phyloP scores from a whole-genome alignment of 192 early-diverging fungal species.

The Funneliformis geosporum region DNA sequence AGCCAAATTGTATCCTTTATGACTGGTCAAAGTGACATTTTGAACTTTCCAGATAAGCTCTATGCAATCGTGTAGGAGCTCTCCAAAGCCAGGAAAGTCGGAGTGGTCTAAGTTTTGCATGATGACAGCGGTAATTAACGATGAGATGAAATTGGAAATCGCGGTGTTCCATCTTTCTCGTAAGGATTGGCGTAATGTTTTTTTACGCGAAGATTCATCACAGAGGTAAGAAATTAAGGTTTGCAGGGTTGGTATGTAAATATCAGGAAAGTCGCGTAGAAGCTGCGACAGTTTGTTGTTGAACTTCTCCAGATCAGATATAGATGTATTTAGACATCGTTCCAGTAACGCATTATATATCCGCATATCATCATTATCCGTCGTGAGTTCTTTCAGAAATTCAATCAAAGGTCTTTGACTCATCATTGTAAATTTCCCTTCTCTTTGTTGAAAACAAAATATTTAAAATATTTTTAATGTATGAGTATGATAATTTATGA shows the following conservation, averaged over 20 bases:
- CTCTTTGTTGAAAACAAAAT: no score
- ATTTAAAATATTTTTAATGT: no score
- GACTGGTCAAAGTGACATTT: neutral
- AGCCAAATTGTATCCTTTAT: neutral
- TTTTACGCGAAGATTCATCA: neutral
- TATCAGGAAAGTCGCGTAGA: neutral
- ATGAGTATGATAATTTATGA: no score
- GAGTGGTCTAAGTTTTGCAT: neutral
- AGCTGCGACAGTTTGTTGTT: neutral
- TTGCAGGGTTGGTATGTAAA: neutral
- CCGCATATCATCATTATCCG: neutral
- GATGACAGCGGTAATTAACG: neutral
- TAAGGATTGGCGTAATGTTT: no score
- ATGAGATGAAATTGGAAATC: neutral
- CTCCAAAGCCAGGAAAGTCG: constrained; percentile 10
- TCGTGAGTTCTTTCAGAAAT: neutral
- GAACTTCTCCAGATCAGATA: neutral
- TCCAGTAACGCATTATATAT: neutral
- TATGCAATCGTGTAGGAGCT: neutral
- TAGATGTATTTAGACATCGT: neutral
- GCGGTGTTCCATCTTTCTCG: neutral
- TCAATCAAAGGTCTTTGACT: neutral
- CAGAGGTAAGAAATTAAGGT: neutral
- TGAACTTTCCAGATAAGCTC: neutral
- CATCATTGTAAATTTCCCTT: no score